Conservation (phyloP, 331 rosid species). For the Quercus lobata region DNA sequence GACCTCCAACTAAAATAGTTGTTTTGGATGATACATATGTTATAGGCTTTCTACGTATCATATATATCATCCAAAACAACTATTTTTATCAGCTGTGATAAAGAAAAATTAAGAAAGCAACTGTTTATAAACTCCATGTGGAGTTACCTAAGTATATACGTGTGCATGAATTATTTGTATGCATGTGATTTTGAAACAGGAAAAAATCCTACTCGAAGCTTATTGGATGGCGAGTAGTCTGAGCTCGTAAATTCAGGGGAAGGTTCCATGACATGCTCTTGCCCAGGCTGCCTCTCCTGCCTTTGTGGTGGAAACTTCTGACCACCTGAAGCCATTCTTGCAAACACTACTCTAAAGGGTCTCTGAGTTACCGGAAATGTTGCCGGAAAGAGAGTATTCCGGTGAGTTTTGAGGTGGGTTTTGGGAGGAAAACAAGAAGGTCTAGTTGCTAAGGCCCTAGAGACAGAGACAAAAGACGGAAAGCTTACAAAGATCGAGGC, state of each 20-base stretch:
- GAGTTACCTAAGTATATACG: too few species aligned
- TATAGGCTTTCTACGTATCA: too few species aligned
- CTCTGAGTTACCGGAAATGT: conserved; percentile 15
- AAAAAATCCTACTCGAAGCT: conserved; percentile 47
- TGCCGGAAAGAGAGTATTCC: not conserved
- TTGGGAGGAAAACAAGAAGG: not conserved
- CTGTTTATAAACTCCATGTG: too few species aligned
- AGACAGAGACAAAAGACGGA: not conserved
- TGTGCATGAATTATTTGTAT: not conserved
- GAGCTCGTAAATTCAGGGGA: conserved; percentile 57
- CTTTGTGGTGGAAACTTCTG: conserved; percentile 57
- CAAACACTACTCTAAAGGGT: conserved; percentile 6
- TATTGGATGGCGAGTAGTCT: conserved; percentile 64
- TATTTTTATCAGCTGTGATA: too few species aligned
- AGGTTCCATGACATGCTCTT: conserved; percentile 75
- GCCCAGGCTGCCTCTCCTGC: conserved; percentile 70
- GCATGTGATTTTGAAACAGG: not conserved
- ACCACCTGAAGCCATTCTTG: conserved; percentile 49
- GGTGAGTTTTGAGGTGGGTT: not conserved
- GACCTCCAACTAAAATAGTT: too few species aligned
- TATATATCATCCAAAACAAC: too few species aligned
- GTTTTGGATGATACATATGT: too few species aligned
- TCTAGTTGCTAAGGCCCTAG: conserved; percentile 8
- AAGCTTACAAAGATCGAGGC: not conserved
- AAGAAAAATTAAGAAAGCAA: too few species aligned